Base-by-base conservation (phyloP, 768 basidiomycete genomes). In the Pholiota molesta region DNA sequence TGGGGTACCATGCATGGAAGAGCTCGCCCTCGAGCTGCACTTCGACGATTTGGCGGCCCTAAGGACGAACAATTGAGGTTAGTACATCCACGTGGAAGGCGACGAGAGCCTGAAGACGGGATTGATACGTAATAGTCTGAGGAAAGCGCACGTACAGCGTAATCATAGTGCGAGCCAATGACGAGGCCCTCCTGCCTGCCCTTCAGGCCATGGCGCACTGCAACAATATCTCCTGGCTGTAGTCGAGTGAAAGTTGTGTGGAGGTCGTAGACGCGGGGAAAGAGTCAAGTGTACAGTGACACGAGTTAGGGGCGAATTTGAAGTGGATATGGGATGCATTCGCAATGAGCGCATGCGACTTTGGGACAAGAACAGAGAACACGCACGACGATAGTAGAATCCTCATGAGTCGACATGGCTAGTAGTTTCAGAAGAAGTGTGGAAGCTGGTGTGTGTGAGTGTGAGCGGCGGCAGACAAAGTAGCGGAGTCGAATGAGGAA, bases 1-100 rank as follows among this genome's bases (percentile, higher is more conserved):
- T 79, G n/a, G 91, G 92, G 70, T 89, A 88, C 87, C 86, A 90
- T 47, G 89, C 87, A 59, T 88, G 77, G 82, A 88, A 90, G 59
- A 91, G 69, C 59, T 90, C 86, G 29, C 80, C 79, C 61, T 93
- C 91, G 60, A 95, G 84, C 71, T 91, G 92, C 31, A 95, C 89
- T 71, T 93, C 90, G 63, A 95, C 77, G 66, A 94, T 82, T 77
- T 91, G 90, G 60, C 91, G 88, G 57, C 92, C 92, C 92, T 94
- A 64, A 7, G 55, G 23, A 44, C 44, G 10, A 59, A 29, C 28
- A 65, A 62, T 33, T 59, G 57, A 29, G 2, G 23, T 54, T 51
- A 29, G 37, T 55, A 19, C 16, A 37, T 53, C 6, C 1, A 13
- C 47, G 23, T 26, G 19, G 4, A 49, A 21, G 47, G 23, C 19